These are phyloP conservation scores for Fistulinella prunicolor DNA, from an alignment of 768 basidiomycete genomes.

Conservation along the genomic window DNA sequence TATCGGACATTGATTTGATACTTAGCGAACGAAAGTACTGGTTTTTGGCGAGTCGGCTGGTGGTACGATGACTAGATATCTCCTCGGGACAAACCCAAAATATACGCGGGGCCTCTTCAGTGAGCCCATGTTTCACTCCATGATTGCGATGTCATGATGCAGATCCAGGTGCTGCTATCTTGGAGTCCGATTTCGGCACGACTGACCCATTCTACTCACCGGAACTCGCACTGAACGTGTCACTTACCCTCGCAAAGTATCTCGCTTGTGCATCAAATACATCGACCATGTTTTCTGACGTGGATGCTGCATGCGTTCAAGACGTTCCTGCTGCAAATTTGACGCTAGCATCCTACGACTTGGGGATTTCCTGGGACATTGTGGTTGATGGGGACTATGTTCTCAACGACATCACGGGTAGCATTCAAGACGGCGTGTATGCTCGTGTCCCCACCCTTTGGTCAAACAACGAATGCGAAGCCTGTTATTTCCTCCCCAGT, in stretches of 20 bases:
- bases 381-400: constrained; percentile 11
- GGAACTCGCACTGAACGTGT: constrained; percentile 7
- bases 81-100: constrained; percentile 13
- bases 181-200: constrained; percentile 14
- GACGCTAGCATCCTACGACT: constrained; percentile 6
- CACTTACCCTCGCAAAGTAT: constrained; percentile 4
- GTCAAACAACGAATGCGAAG: constrained; percentile 9
- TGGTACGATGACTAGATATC: constrained; percentile 16
- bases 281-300: constrained; percentile 2
- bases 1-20: background rate
- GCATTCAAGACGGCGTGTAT: constrained; percentile 11
- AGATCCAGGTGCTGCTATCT: constrained; percentile 7
- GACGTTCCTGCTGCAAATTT: constrained; percentile 3
- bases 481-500: constrained; percentile 11
- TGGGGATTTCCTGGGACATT: constrained; percentile 7
- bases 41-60: constrained; percentile 23
- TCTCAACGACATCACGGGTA: constrained; percentile 6
- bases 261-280: constrained; percentile 7
- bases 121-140: constrained; percentile 1
- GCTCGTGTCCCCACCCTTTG: constrained; percentile 12
- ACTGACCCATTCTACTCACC: constrained; percentile 13
- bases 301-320: constrained; percentile 4
- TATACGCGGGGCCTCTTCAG: constrained; percentile 20
- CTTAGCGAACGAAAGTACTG: constrained; percentile 14
- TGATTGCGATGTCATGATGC: background rate